Conservation (phyloP, 257 asterid genomes). For the Solanum ossicruentum region DNA sequence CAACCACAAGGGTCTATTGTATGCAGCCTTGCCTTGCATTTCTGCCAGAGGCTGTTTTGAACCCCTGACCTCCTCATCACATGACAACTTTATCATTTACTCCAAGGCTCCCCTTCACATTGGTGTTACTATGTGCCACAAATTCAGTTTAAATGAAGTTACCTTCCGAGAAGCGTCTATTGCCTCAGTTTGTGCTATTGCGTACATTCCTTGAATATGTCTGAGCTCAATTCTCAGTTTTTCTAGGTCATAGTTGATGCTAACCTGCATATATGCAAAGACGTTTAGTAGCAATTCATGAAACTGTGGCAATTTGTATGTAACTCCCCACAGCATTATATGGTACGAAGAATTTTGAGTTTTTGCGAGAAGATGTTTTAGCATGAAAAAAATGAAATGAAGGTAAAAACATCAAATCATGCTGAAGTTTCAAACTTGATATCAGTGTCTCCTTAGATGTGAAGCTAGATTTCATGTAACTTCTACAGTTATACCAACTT, state of each 20-base stretch:
- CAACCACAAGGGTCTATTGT: no score
- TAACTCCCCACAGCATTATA: background rate
- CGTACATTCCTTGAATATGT: slow-evolving; percentile 72
- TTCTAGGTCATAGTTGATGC: slow-evolving; percentile 55
- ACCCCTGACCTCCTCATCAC: no score
- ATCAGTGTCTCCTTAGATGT: background rate
- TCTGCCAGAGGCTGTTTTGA: no score
- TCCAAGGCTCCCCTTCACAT: no score
- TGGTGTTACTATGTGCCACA: background rate
- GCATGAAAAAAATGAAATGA: no score
- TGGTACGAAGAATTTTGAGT: background rate
- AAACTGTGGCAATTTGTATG: background rate
- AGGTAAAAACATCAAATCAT: background rate
- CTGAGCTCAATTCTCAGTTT: slow-evolving; percentile 72
- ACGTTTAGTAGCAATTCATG: background rate
- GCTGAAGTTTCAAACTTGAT: background rate
- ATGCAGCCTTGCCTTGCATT: no score
- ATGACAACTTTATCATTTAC: no score
- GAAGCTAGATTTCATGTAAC: background rate
- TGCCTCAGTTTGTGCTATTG: slow-evolving; percentile 71
- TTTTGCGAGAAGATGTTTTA: no score
- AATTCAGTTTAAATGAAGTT: background rate
- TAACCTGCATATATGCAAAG: slow-evolving; percentile 26
- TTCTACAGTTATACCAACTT: background rate
- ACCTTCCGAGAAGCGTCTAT: slow-evolving; percentile 84